phyloP scores from a whole-genome alignment of 306 rosid genomes.

The Astragalus membranaceus region DNA sequence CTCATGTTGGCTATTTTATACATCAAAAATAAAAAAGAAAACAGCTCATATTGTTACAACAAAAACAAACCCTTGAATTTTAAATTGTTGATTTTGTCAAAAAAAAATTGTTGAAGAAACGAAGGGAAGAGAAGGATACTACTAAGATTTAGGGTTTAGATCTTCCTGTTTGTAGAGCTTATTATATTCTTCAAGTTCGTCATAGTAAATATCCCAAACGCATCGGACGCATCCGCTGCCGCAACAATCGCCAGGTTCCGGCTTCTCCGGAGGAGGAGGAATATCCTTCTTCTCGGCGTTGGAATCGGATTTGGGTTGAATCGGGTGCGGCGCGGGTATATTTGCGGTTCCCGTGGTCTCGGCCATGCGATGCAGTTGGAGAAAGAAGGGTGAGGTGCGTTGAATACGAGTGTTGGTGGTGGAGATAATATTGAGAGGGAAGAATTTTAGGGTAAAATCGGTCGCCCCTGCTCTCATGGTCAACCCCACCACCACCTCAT shows the following conservation, averaged over 20 bases:
- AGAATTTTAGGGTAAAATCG: constrained; percentile 17
- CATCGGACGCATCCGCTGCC: constrained; percentile 94
- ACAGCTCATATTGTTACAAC: background rate
- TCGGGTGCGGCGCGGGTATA: constrained; percentile 23
- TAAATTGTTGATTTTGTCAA: background rate
- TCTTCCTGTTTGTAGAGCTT: constrained; percentile 37
- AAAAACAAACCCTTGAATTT: background rate
- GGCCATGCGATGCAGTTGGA: constrained; percentile 26
- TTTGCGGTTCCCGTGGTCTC: background rate
- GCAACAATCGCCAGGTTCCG: constrained; percentile 81
- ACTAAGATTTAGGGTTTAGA: constrained; percentile 20
- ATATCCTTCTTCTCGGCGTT: background rate
- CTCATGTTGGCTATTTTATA: background rate
- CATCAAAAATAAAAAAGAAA: background rate
- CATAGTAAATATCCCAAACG: constrained; percentile 86
- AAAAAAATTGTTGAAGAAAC: background rate
- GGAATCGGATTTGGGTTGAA: constrained; percentile 13
- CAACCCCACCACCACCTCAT: background rate
- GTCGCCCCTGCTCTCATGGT: constrained; percentile 15
- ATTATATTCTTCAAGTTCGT: constrained; percentile 71
- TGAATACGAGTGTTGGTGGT: constrained; percentile 8
- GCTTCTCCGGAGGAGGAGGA: constrained; percentile 81
- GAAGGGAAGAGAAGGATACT: background rate
- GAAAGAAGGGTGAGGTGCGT: constrained; percentile 10
- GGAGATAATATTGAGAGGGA: constrained; percentile 5